Conservation (phyloP, 177 flowering plant species). For the Tripterygium wilfordii region DNA sequence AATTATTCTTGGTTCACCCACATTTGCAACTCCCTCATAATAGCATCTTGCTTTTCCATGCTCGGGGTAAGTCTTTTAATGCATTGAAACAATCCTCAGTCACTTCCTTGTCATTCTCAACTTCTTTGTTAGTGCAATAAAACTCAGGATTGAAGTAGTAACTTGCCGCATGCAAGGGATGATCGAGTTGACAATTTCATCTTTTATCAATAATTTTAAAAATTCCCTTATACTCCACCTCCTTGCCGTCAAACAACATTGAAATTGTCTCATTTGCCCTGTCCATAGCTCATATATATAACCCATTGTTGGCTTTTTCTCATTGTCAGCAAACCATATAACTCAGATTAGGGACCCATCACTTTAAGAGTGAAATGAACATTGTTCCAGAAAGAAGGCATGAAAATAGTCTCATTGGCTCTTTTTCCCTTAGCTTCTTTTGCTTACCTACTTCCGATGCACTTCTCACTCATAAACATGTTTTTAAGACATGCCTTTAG, state of each 20-base stretch:
- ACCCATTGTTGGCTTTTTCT: conserved; percentile 4
- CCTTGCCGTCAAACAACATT: background rate
- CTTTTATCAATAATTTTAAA: conserved; percentile 2
- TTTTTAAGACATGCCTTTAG: background rate
- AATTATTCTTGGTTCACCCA: background rate
- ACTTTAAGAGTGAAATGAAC: background rate
- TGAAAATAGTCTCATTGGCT: background rate
- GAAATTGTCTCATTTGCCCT: conserved; percentile 9
- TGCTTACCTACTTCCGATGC: too few relatives aligned
- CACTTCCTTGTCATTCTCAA: background rate
- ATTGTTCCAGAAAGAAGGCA: conserved; percentile 3
- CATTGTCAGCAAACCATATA: conserved; percentile 3
- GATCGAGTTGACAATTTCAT: conserved; percentile 6
- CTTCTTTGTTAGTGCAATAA: background rate
- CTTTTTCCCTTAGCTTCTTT: background rate
- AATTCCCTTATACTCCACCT: background rate
- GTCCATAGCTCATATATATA: conserved; percentile 13
- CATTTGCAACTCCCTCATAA: background rate
- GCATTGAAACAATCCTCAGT: background rate
- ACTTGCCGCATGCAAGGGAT: conserved; percentile 1
- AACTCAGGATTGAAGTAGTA: background rate
- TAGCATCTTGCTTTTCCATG: background rate
- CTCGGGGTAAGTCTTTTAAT: background rate
- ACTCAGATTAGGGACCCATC: background rate
- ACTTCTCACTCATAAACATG: conserved; percentile 1